Percentiles rank a stretch among this genome's conserved stretches.
Conservation (phyloP, 164 flowering plant species). For the Umbilicus rupestris region DNA sequence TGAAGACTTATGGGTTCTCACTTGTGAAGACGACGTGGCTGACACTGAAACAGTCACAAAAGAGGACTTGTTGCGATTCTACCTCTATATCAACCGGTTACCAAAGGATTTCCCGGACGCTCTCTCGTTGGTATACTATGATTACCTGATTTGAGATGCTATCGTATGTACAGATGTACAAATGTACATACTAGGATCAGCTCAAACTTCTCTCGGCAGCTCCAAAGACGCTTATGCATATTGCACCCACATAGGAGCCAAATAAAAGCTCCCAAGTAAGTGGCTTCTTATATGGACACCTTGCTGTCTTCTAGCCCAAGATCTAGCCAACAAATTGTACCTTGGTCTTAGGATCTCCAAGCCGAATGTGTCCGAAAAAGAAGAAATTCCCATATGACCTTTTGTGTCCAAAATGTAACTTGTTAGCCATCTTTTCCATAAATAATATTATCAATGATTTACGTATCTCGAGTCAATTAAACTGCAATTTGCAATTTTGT, state of each 20-base stretch:
- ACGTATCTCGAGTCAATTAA: too few species aligned
- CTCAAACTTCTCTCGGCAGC: neutral
- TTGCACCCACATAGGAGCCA: neutral
- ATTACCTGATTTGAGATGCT: slow-evolving; percentile 44
- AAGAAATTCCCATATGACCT: too few species aligned
- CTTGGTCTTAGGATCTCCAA: too few species aligned
- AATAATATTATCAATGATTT: too few species aligned
- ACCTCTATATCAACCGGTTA: slow-evolving; percentile 59
- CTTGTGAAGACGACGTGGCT: slow-evolving; percentile 57
- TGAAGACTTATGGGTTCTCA: slow-evolving; percentile 89
- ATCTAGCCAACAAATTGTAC: too few species aligned
- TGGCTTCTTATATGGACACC: neutral
- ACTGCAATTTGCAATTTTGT: too few species aligned
- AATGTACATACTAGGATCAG: slow-evolving; percentile 1
- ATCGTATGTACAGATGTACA: neutral
- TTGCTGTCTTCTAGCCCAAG: neutral
- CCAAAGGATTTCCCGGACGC: slow-evolving; percentile 55
- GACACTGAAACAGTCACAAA: slow-evolving; percentile 51
- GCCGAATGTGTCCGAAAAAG: too few species aligned
- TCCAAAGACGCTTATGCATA: neutral
- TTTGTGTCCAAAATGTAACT: too few species aligned
- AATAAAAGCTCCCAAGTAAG: neutral
- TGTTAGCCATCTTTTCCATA: too few species aligned
- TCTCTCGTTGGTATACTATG: slow-evolving; percentile 48
- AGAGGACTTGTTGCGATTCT: slow-evolving; percentile 72